Conservation (phyloP, 2,329 filamentous ascomycete genomes). For the Fusarium burgessii region DNA sequence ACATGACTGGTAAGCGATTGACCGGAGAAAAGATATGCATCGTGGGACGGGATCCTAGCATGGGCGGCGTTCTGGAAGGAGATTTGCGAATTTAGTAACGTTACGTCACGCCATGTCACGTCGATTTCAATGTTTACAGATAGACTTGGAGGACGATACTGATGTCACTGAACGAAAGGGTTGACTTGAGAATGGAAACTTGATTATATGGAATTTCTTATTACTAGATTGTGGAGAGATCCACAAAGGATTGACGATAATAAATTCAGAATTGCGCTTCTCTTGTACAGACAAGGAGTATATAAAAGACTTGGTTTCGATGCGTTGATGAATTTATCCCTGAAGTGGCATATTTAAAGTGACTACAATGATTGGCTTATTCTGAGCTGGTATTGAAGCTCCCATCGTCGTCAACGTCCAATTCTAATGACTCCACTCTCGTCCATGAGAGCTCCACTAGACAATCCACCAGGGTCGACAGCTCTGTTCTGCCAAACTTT, state of each 20-base stretch:
- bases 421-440: slow-evolving; percentile 28
- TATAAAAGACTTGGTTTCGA: not conserved
- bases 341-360: not conserved
- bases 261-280: slow-evolving; percentile 19
- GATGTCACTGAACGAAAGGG: slow-evolving; percentile 45
- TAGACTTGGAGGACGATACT: slow-evolving; percentile 44
- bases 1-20: not conserved
- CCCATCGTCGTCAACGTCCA: not conserved
- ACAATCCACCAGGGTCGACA: slow-evolving; percentile 37
- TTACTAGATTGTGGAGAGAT: slow-evolving; percentile 30
- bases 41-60: slow-evolving; percentile 24
- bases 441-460: slow-evolving; percentile 38
- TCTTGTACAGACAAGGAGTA: not conserved
- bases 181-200: slow-evolving; percentile 32
- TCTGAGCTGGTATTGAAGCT: slow-evolving; percentile 8
- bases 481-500: slow-evolving; percentile 23
- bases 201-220: slow-evolving; percentile 20
- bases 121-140: slow-evolving; percentile 40
- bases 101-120: slow-evolving; percentile 23
- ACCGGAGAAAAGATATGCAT: slow-evolving; percentile 26
- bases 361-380: slow-evolving; percentile 21
- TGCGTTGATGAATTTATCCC: not conserved
- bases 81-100: slow-evolving; percentile 33
- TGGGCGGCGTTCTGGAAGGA: slow-evolving; percentile 43
- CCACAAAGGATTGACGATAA: slow-evolving; percentile 30